Conservation (phyloP, 305 asterid genomes). For the Galium porrigens region DNA sequence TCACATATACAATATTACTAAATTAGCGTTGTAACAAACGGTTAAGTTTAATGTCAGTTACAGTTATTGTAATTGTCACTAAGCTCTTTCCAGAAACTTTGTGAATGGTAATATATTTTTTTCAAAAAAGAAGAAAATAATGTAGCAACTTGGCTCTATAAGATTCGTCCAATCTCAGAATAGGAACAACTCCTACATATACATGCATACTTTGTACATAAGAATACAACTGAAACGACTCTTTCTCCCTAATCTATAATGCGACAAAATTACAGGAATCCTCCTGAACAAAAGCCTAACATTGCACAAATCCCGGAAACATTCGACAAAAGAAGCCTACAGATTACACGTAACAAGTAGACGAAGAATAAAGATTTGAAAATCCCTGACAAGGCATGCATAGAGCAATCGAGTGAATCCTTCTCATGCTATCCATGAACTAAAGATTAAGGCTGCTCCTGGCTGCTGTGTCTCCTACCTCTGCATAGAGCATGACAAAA, state of each 20-base stretch:
- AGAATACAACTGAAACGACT: conserved; percentile 4
- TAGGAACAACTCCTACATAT: background rate
- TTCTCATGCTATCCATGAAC: conserved; percentile 8
- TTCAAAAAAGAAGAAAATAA: background rate
- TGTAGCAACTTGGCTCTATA: background rate
- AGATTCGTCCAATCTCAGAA: background rate
- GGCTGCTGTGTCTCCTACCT: conserved; percentile 5
- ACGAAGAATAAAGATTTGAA: background rate
- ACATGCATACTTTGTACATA: conserved; percentile 11
- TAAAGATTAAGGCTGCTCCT: background rate
- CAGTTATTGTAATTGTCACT: background rate
- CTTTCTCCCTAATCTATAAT: conserved; percentile 3
- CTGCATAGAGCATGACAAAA: background rate
- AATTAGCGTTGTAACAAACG: too few relatives aligned
- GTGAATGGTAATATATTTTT: background rate
- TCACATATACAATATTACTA: too few relatives aligned
- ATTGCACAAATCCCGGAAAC: conserved; percentile 2
- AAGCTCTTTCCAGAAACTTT: background rate
- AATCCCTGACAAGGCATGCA: background rate
- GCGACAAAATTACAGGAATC: conserved; percentile 3
- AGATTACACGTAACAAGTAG: background rate
- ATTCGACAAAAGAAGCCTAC: conserved; percentile 5
- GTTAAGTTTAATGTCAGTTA: background rate
- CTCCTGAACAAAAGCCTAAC: background rate
- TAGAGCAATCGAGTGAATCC: background rate